Evolutionary conservation across 1,284 basidiomycete species (phyloP).

Genomic region (Cryptococcus sp.): DNA sequence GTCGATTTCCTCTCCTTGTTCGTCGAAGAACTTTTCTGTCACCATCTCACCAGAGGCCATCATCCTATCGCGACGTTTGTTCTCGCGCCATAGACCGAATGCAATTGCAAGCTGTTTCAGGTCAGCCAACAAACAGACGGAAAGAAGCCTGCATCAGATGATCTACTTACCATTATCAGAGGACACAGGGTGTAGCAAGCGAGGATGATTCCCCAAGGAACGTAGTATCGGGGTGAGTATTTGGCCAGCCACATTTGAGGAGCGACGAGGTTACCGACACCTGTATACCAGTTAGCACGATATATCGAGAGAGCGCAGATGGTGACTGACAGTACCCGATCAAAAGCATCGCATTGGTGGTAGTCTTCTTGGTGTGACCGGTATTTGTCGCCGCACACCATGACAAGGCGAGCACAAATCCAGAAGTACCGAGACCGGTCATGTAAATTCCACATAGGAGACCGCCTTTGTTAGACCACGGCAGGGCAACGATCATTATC

Average conservation of each 20-base stretch:
- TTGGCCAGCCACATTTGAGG: constrained; percentile 70
- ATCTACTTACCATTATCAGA: constrained; percentile 30
- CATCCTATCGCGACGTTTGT: constrained; percentile 63
- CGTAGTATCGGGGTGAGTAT: constrained; percentile 63
- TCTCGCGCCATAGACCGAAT: constrained; percentile 63
- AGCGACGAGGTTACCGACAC: constrained; percentile 65
- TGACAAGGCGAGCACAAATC: constrained; percentile 67
- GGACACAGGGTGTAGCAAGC: constrained; percentile 44
- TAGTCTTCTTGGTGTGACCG: constrained; percentile 72
- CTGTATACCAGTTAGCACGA: not conserved
- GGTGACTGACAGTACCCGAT: constrained; percentile 57
- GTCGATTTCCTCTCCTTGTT: constrained; percentile 59
- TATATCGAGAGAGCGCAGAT: not conserved
- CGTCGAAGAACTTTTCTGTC: constrained; percentile 58
- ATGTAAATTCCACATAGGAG: constrained; percentile 64
- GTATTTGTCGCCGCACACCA: constrained; percentile 64
- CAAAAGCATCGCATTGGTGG: constrained; percentile 70
- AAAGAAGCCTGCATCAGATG: not conserved
- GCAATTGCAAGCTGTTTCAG: constrained; percentile 54
- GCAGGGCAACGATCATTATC: constrained; percentile 65
- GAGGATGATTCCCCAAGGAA: constrained; percentile 53
- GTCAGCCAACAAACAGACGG: too few relatives aligned
- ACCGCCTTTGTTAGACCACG: constrained; percentile 63
- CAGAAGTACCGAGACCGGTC: constrained; percentile 66
- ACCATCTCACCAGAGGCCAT: constrained; percentile 50